Evolutionary conservation across 1,284 basidiomycete genomes (phyloP), one percentile per base, ranked within the genome.

Genomic region (Macrocystidia cucumis): DNA sequence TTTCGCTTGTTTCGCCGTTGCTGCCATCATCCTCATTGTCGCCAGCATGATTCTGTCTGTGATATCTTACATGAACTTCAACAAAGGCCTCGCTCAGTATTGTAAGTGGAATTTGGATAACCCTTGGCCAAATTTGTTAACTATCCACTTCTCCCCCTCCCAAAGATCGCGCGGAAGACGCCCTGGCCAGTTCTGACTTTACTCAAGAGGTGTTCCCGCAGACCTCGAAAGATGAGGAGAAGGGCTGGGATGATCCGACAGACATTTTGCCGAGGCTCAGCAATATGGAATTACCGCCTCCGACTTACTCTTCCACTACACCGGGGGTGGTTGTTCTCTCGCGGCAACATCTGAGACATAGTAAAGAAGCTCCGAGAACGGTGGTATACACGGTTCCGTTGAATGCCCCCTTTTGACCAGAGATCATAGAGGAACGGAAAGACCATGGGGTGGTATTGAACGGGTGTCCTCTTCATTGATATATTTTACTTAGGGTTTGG

Each of bases 21-120:
- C 63, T 7, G 70, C 73, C 0, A 59, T 74, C 40, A 40, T 67
- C 18, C 55, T 74, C 13, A 59, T 75, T 29, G 40, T 67, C 23
- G 54, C 60, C 11, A 67, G 63, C 21, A 53, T 63, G 31, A 49
- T 62, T 16, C 58, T 78, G 11, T 71, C 65, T 9, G 45, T 68
- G 34, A 49, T 72, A 25, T 73, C 67, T 41, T 56, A 65, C 40
- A 46, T 57, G 20, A 70, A 74, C 44, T 78, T 75, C 50, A 65
- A 56, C 31, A 62, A 68, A 42, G 74, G 74, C 2, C 54, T 78
- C 11, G 59, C 62, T 1, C 58, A 74, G 40, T 74, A 63, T 41
- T 43, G 67, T 69, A 42, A 33, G 65, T 54, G n/a, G 19, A 38
- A n/a, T 20, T 16, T 25, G n/a, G n/a, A n/a, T n/a, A n/a, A n/a